Evolutionary conservation across 257 asterid genomes (phyloP), one percentile per base, ranked within the genome.

Genomic region (Ilex aquifolium): DNA sequence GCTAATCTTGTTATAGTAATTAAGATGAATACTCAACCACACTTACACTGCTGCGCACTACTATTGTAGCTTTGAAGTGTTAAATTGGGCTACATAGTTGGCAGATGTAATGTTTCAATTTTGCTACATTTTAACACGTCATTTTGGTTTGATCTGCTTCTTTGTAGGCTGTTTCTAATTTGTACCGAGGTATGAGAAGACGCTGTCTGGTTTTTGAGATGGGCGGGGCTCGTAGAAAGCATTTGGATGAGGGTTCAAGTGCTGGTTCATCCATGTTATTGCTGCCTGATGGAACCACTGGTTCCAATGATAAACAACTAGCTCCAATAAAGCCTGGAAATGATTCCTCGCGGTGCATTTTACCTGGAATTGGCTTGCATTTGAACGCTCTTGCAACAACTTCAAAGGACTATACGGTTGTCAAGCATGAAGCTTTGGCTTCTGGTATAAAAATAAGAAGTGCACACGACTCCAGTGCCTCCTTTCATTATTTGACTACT

Each of bases 321-420:
- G 42, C 8, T 36, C 42, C 42, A 0, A 4, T 36, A 36, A 36
- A n/a, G 31, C 44, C 67, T 13, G 73, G 61, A 46, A 80, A 62
- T 56, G 85, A 76, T 68, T 65, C 92, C 60, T 65, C 86, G 5
- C 79, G 78, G 30, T 51, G 85, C 63, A 62, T 76, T 60, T 65
- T 93, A 64, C 96, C 97, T 42, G 90, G 95, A 63, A 86, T 93
- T 57, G 99, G 99, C 59, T 81, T 93, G 85, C 99, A 93, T 75
- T 76, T 93, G 44, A 93, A 93, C 76, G 81, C 97, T 60, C 80
- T 90, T 15, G 95, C 97, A 31, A 55, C 95, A 30, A 72, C 91
- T 31, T 77, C 99, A 32, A 85, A 82, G 75, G 90, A 83, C 63
- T 76, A 53, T 60, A 84, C 75, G 67, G 73, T 70, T 16, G 78